Evolutionary conservation across 78 protist species (phyloP), one percentile per base, ranked within the genome.

Genomic region (Dictyostelium purpureum): DNA sequence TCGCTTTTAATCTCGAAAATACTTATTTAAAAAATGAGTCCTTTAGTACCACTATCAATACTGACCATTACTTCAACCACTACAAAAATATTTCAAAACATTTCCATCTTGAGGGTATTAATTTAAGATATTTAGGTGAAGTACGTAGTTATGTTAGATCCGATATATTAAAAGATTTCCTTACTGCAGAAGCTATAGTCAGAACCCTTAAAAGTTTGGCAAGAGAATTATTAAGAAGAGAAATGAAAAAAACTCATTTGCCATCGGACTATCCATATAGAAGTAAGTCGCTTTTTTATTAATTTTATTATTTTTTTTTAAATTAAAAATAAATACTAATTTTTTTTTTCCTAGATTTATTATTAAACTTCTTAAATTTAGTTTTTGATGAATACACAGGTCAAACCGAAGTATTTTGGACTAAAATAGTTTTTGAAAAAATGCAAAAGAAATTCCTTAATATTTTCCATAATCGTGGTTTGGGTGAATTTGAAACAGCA

Each of bases 221-320:
- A 54, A 70, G 92, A 70, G 92, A 85, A 61, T 35, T 85, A 45
- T 45, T 85, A 11, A 70, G 92, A 70, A 85, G 92, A 73, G 92
- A 85, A 33, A 85, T 85, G 92, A 85, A 85, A 51, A 85, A 73
- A 57, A 73, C 92, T 19, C 92, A 85, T 73, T 57, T 85, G 16
- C 92, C 92, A 31, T 85, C 92, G 2, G 92, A 85, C 45, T 85
- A 73, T 59, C 92, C 92, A 18, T 85, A 85, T 73, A 85, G 82
- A 73, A 85, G 80, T 82, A 82, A 81, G 78, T 81, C 1, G 2
- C 9, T 19, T 7, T 43, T 16, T 38, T 52, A 21, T 38, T 38
- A 21, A 3, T 43, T 35, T 11, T 26, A n/a, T 40, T 26, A 0
- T 0, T 26, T 26, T 28, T 19, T 9, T 33, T 47, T n/a, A 6